phyloP scores from a whole-genome alignment of 192 early-diverging fungal genomes.

The Funneliformis geosporum region DNA sequence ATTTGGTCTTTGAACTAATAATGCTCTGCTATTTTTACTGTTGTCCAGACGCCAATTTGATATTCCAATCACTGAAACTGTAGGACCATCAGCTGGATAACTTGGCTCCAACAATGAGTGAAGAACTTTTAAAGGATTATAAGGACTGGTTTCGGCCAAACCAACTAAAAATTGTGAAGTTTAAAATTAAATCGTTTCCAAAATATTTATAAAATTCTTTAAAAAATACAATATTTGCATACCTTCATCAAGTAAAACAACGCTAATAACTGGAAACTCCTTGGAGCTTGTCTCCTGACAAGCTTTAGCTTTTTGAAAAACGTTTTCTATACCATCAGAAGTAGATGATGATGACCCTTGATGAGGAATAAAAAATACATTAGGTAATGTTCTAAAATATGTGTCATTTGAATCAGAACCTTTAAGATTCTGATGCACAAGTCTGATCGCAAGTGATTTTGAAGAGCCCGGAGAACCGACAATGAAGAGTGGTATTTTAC shows the following conservation, averaged over 20 bases:
- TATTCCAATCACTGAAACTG: slow-evolving; percentile 33
- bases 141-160: slow-evolving; percentile 23
- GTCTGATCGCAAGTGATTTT: slow-evolving; percentile 24
- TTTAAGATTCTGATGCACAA: slow-evolving; percentile 24
- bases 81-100: slow-evolving; percentile 27
- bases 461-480: slow-evolving; percentile 17
- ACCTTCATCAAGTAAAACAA: not conserved
- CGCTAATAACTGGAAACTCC: not conserved
- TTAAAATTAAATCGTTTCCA: not conserved
- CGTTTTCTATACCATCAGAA: slow-evolving; percentile 24
- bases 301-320: slow-evolving; percentile 12
- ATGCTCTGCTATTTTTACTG: slow-evolving; percentile 32
- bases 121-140: slow-evolving; percentile 32
- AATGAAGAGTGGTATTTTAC: not conserved
- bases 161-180: slow-evolving; percentile 4
- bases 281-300: slow-evolving; percentile 1
- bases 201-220: not conserved
- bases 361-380: not conserved
- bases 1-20: slow-evolving; percentile 29
- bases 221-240: not conserved
- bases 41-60: slow-evolving; percentile 34
- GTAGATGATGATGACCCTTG: not conserved
- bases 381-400: slow-evolving; percentile 21
- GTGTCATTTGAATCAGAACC: slow-evolving; percentile 20
- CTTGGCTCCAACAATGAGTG: slow-evolving; percentile 20